Conservation (phyloP, 1,284 basidiomycete genomes). For the Marasmius fiardii region DNA sequence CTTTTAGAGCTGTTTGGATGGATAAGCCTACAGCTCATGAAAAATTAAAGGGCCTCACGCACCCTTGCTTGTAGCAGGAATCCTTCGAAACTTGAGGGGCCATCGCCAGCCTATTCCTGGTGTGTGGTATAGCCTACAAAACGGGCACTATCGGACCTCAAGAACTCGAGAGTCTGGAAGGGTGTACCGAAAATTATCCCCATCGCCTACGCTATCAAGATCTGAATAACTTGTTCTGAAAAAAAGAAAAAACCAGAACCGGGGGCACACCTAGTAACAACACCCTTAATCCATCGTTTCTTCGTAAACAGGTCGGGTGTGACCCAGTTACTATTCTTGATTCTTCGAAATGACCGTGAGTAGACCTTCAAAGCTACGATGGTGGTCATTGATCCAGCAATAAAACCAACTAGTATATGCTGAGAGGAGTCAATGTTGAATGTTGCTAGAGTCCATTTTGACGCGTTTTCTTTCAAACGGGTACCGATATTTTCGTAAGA, state of each 20-base stretch:
- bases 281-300: slow-evolving; percentile 65
- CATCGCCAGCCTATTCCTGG: slow-evolving; percentile 71
- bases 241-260: neutral
- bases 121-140: slow-evolving; percentile 66
- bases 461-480: neutral
- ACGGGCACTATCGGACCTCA: neutral
- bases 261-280: slow-evolving; percentile 74
- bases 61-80: slow-evolving; percentile 67
- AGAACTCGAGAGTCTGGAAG: neutral
- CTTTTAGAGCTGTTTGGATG: slow-evolving; percentile 56
- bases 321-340: slow-evolving; percentile 62
- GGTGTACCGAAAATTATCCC: slow-evolving; percentile 62
- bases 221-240: slow-evolving; percentile 3
- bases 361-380: slow-evolving; percentile 39
- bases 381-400: slow-evolving; percentile 31
- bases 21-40: slow-evolving; percentile 5
- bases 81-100: slow-evolving; percentile 64
- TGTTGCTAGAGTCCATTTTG: slow-evolving; percentile 1
- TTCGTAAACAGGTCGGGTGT: slow-evolving; percentile 54
- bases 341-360: slow-evolving; percentile 54
- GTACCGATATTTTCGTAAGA: neutral
- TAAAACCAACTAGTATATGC: slow-evolving; percentile 10
- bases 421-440: neutral
- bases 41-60: slow-evolving; percentile 5
- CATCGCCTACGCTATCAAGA: slow-evolving; percentile 70